Base-by-base conservation (phyloP, 2,329 filamentous ascomycete species). In the Trichoderma breve region DNA sequence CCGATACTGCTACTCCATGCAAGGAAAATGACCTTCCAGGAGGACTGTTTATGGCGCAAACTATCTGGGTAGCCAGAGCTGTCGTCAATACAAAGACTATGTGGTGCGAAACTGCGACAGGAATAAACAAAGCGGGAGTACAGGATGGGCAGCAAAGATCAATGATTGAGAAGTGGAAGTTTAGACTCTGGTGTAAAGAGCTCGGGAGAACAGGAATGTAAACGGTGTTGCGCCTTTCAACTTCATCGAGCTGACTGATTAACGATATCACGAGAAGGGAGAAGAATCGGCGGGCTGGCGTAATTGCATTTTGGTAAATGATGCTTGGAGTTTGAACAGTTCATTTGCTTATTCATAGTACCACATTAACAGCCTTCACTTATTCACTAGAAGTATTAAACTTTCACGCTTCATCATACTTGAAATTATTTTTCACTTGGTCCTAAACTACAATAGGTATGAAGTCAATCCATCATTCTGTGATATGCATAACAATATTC, bases 111-210 rank as follows among this genome's bases (percentile, higher is more conserved):
- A 36, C 8, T 18, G 32, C 3, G 11, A 15, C n/a, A 11, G 28
- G 30, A 14, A 21, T 30, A 65, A 5, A 21, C 43, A 14, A 32
- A 12, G 5, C 28, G 8, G 21, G 9, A 9, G n/a, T 26, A 36
- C 15, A 36, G 14, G 21, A 39, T 14, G 32, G 32, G 11, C 21
- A 18, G 15, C 30, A 28, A 36, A 30, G 21, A 18, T 32, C 64
- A 36, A 66, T 57, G 47, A 66, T 66, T 36, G 64, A 57, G 6
- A 34, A 36, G 21, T 66, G 64, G 64, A 66, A 66, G 47, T 66
- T 57, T 39, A 66, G 24, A 6, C 14, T 55, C 4, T 66, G 51
- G 43, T 66, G 64, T 32, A 36, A 57, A n/a, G 64, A 36, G 47
- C 64, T 66, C 6, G 64, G 64, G 18, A 66, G 64, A 39, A 66